phyloP scores from a whole-genome alignment of 495 filamentous ascomycete species.

The Penicillium roqueforti region DNA sequence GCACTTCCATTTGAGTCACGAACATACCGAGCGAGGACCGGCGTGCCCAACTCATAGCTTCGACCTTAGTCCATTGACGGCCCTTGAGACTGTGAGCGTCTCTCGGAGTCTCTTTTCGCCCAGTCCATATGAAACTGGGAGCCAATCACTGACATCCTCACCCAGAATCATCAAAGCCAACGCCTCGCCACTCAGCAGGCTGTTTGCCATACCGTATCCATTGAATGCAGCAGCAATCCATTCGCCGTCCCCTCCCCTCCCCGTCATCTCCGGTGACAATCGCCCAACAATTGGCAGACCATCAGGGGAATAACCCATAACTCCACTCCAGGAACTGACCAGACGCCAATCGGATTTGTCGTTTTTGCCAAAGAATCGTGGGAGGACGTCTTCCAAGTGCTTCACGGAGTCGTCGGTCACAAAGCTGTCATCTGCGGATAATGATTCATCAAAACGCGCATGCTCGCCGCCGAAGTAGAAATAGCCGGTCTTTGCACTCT shows the following conservation, averaged over 20 bases:
- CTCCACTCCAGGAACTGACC: conserved; percentile 69
- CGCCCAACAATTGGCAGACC: conserved; percentile 64
- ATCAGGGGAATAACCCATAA: conserved; percentile 76
- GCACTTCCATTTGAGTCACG: not conserved
- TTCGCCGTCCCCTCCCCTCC: conserved; percentile 33
- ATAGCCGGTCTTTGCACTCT: conserved; percentile 49
- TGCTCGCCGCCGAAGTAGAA: conserved; percentile 53
- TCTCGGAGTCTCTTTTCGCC: conserved; percentile 19
- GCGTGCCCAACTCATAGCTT: conserved; percentile 13
- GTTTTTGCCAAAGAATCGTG: conserved; percentile 42
- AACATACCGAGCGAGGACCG: not conserved
- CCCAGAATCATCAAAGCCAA: conserved; percentile 43
- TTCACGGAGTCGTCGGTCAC: conserved; percentile 29
- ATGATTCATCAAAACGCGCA: conserved; percentile 58
- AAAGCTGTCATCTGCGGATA: conserved; percentile 51
- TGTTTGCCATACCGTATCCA: conserved; percentile 83
- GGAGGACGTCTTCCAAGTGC: conserved; percentile 27
- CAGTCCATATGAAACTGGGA: conserved; percentile 25
- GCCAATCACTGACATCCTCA: conserved; percentile 12
- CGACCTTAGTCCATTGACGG: conserved; percentile 13
- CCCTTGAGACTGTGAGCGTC: conserved; percentile 13
- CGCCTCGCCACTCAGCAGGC: conserved; percentile 61
- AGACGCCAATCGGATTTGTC: conserved; percentile 17
- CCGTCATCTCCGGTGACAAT: conserved; percentile 50
- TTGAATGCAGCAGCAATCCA: conserved; percentile 63